Evolutionary conservation across 495 filamentous ascomycete genomes (phyloP).

Genomic region (Penicillium paradoxum): DNA sequence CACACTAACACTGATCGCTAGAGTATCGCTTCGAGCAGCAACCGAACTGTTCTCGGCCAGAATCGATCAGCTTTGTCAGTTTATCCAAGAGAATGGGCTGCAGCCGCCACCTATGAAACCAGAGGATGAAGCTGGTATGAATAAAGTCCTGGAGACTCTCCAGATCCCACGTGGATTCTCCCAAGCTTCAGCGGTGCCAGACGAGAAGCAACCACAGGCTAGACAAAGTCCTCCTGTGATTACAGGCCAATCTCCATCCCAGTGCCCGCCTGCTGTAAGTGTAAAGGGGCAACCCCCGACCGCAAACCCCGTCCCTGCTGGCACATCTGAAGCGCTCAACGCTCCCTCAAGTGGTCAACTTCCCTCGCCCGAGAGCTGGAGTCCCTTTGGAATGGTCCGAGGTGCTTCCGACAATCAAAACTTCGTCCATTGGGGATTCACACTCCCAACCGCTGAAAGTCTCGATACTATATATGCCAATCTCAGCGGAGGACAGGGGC

Average conservation of each 20-base stretch:
- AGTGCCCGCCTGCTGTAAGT: conserved; percentile 12
- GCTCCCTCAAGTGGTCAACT: conserved; percentile 11
- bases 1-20: conserved; percentile 12
- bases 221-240: not conserved
- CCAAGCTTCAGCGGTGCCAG: conserved; percentile 4
- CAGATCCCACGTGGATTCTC: conserved; percentile 34
- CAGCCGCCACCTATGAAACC: conserved; percentile 39
- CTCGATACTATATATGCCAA: conserved; percentile 39
- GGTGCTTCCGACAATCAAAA: conserved; percentile 22
- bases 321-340: conserved; percentile 15
- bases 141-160: conserved; percentile 41
- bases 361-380: conserved; percentile 18
- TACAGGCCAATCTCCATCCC: conserved; percentile 12
- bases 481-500: conserved; percentile 17
- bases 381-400: conserved; percentile 23
- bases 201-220: not conserved
- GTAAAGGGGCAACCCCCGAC: conserved; percentile 13
- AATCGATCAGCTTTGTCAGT: conserved; percentile 44
- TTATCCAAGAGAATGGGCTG: conserved; percentile 42
- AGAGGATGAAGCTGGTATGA: conserved; percentile 44
- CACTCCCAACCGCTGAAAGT: conserved; percentile 41
- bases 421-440: conserved; percentile 36
- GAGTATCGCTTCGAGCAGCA: conserved; percentile 45
- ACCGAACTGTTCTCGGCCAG: conserved; percentile 45
- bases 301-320: conserved; percentile 2